Base-by-base conservation (phyloP, 352 stramenopile genomes). In the Globisporangium solare region DNA sequence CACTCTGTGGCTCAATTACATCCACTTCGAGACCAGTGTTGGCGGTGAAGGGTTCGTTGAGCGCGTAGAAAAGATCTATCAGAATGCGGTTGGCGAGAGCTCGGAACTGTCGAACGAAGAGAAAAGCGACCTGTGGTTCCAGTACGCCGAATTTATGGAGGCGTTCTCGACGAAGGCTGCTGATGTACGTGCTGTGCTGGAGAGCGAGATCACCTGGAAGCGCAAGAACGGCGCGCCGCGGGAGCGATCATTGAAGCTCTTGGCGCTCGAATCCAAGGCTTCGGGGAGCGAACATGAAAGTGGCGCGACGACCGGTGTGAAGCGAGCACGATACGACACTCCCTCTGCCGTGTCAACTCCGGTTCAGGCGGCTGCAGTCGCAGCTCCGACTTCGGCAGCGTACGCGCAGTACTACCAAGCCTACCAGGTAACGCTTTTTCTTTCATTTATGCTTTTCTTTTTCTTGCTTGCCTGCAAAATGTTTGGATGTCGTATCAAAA, bases 41-140 rank as follows among this genome's bases (percentile, higher is more conserved):
- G 51, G 54, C 21, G 56, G 42, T 10, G 58, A 70, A 47, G 60
- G 75, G 42, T 24, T 83, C 12, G 71, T 86, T 37, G 41, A 62
- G 32, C 65, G 70, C 13, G 73, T 88, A n/a, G 46, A 57, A 27
- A 54, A 56, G 20, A 51, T 89, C 13, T 92, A 74, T 46, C 58
- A 83, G 35, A 59, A 56, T 40, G 79, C 79, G 0, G 59, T 92
- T 1, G 59, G 74, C 14, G 77, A 89, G 45, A 75, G 56, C 51
- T 78, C 67, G 43, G 68, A 72, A 32, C 61, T 92, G 15, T 70
- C 58, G 31, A 80, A 77, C 60, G 67, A 88, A 39, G 82, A 89
- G 63, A 92, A 92, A 58, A 89, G 83, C 51, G 82, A 92, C 55
- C 43, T 92, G 55, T 92, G 82, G 82, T 78, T 89, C 48, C 77